Percentiles rank a stretch among this genome's conserved stretches.
phyloP scores from a whole-genome alignment of 345 rosid species.

The Nephelium lappaceum region DNA sequence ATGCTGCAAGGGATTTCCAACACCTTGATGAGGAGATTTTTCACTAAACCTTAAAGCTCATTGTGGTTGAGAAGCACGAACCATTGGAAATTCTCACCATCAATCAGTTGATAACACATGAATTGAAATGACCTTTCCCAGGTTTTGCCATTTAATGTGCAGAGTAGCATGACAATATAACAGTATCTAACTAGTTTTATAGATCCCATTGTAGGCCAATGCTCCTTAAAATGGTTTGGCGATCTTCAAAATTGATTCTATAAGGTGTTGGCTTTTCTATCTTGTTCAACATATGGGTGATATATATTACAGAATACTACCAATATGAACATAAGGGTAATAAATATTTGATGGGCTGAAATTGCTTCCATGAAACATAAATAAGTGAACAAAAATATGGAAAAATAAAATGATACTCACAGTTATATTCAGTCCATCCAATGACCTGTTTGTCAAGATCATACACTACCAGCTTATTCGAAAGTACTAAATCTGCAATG shows the following conservation, averaged over 20 bases:
- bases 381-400: not conserved
- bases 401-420: constrained; percentile 50
- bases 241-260: not conserved
- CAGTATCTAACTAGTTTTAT: not conserved
- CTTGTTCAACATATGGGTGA: not conserved
- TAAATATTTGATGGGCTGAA: not conserved
- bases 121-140: not conserved
- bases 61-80: not conserved
- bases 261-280: not conserved
- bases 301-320: not conserved
- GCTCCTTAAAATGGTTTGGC: not conserved
- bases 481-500: constrained; percentile 87
- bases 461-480: constrained; percentile 90
- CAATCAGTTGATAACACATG: not conserved
- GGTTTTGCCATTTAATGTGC: not conserved
- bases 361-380: not conserved
- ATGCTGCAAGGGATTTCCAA: not conserved
- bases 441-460: constrained; percentile 84
- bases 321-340: not conserved
- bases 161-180: not conserved
- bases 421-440: constrained; percentile 97
- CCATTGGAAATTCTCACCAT: not conserved
- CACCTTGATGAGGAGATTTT: not conserved
- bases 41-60: not conserved
- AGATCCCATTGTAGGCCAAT: not conserved